Evolutionary conservation across 2,329 filamentous ascomycete species (phyloP), one percentile per base, ranked within the genome.

Genomic region (Furcasterigmium furcatum): DNA sequence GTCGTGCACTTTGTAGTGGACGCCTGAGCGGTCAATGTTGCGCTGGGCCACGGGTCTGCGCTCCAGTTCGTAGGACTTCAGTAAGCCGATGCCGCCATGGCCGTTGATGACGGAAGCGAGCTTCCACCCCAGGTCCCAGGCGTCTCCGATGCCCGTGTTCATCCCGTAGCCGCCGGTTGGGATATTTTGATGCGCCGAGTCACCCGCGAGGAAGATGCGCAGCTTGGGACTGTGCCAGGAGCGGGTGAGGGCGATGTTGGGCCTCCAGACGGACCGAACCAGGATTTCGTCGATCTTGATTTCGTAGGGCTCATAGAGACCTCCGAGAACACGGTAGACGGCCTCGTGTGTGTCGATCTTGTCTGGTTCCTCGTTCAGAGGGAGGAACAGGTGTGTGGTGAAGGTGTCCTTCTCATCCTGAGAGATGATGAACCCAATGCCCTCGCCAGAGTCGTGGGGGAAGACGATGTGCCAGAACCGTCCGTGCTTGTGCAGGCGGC

Each of bases 101-200:
- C 50, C 48, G 10, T 54, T 53, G 36, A 59, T 41, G 3, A 59
- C 56, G 4, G 53, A 49, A 2, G 55, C 59, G 1, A 65, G 51
- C 41, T 65, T 65, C 62, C 63, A 66, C 2, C 54, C 62, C 1
- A 66, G 44, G 36, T 65, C 59, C 13, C 59, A 52, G 10, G 57
- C 53, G 40, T 66, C 63, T 4, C 59, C 59, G 4, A 65, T 57
- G 2, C 58, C 61, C 1, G 57, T 62, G 45, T 67, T 67, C 60
- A 65, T 61, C 9, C 64, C 63, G 39, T 66, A 61, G 1, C 62
- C 63, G 5, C 63, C 63, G 9, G 54, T 56, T 0, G 63, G 63
- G 30, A 54, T 57, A 39, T 63, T 62, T 10, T 61, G 57, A 39
- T 67, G 63, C 7, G 63, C 63, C 13, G 62, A 56, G 41, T 66